Evolutionary conservation across 768 basidiomycete genomes (phyloP).

Genomic region (Gloeopeniophorella convolvens): DNA sequence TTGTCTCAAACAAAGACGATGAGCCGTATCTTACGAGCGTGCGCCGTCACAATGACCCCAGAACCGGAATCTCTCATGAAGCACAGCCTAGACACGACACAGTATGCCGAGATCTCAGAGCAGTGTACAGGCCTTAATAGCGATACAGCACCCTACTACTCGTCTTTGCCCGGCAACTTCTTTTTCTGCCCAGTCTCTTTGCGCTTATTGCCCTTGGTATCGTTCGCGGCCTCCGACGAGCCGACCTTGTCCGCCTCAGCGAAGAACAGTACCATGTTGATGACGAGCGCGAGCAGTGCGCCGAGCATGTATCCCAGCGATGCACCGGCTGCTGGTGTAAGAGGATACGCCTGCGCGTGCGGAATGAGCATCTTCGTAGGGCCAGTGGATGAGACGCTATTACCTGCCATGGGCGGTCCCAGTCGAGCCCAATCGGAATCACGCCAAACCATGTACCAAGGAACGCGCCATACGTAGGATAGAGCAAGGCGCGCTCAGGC

Average conservation of each 20-base stretch:
- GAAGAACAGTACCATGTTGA: conserved; percentile 31
- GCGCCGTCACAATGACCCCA: too few species aligned
- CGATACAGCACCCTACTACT: not conserved
- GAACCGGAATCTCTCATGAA: too few species aligned
- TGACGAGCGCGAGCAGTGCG: conserved; percentile 46
- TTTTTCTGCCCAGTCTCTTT: conserved; percentile 10
- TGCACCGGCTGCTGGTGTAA: conserved; percentile 70
- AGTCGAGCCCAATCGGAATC: conserved; percentile 86
- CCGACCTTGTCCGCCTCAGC: conserved; percentile 19
- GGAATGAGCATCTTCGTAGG: conserved; percentile 11
- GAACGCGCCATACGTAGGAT: conserved; percentile 66
- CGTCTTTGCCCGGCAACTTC: not conserved
- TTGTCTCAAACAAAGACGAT: too few species aligned
- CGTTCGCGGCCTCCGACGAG: not conserved
- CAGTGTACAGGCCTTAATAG: too few species aligned
- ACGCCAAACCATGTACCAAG: conserved; percentile 77
- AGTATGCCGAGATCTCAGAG: too few species aligned
- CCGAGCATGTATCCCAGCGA: conserved; percentile 61
- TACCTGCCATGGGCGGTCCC: conserved; percentile 98
- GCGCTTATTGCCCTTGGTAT: not conserved
- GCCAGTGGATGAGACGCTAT: not conserved
- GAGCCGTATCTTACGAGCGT: too few species aligned
- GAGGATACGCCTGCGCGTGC: conserved; percentile 63
- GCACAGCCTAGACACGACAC: too few species aligned
- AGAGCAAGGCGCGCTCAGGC: conserved; percentile 72